Evolutionary conservation across 345 rosid species (phyloP).

Genomic region (Hirschfeldia incana): DNA sequence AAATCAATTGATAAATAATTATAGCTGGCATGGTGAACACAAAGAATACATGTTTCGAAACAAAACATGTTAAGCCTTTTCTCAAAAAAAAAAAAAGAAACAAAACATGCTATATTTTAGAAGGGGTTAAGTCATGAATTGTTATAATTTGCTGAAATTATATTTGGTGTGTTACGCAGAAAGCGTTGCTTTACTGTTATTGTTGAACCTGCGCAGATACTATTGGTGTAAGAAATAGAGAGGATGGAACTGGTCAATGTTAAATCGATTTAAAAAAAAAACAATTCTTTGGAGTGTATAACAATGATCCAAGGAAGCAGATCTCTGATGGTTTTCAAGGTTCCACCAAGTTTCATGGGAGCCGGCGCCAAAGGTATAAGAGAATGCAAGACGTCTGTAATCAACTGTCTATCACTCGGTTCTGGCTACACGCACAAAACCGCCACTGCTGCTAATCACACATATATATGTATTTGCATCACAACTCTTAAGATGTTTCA

Average conservation of each 20-base stretch:
- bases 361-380: conserved; percentile 39
- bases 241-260: conserved; percentile 38
- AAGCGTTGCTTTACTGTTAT: conserved; percentile 54
- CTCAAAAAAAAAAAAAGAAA: no score
- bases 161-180: conserved; percentile 44
- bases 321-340: conserved; percentile 41
- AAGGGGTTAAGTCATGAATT: not conserved
- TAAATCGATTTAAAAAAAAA: conserved; percentile 5
- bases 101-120: conserved; percentile 1
- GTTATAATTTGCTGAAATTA: not conserved
- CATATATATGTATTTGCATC: not conserved
- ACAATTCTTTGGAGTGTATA: conserved; percentile 4
- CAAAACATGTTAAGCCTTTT: not conserved
- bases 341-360: conserved; percentile 72
- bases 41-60: conserved; percentile 57
- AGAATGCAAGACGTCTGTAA: conserved; percentile 85
- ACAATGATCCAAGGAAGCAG: conserved; percentile 31
- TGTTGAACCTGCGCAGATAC: conserved; percentile 76
- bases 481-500: conserved; percentile 56
- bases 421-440: conserved; percentile 90
- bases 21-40: conserved; percentile 63
- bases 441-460: conserved; percentile 94
- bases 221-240: conserved; percentile 34
- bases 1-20: conserved; percentile 69
- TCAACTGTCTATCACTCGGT: conserved; percentile 83